A percentile compares a stretch with the other conserved stretches of the same genome.
Conservation (phyloP, 352 stramenopile species). For the Globisporangium spinosum region DNA sequence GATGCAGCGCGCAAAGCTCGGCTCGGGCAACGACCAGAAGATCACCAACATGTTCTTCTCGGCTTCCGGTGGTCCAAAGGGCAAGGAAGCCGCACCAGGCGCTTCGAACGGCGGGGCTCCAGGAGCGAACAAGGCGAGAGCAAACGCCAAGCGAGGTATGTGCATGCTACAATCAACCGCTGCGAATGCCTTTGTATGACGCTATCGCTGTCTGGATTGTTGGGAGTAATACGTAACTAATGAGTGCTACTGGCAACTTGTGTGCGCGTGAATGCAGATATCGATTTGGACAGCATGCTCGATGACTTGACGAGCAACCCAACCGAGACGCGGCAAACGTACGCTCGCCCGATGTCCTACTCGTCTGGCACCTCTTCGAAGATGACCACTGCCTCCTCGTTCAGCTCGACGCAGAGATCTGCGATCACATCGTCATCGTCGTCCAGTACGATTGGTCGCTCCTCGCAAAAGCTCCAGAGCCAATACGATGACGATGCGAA, state of each 20-base stretch:
- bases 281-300: conserved; percentile 85
- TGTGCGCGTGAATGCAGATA: conserved; percentile 33
- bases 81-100: conserved; percentile 22
- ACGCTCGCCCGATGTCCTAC: conserved; percentile 57
- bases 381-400: conserved; percentile 18
- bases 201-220: neutral
- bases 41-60: conserved; percentile 90
- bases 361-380: conserved; percentile 33
- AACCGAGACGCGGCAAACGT: conserved; percentile 50
- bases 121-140: conserved; percentile 12
- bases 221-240: neutral
- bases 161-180: neutral
- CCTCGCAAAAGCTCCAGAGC: conserved; percentile 13
- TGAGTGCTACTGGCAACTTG: neutral
- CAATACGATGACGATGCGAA: conserved; percentile 24
- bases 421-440: conserved; percentile 10
- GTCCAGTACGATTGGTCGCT: conserved; percentile 15
- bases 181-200: neutral
- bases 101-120: conserved; percentile 19
- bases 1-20: conserved; percentile 80
- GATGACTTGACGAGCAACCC: conserved; percentile 83
- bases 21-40: conserved; percentile 70
- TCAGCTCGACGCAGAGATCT: conserved; percentile 16
- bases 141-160: conserved; percentile 43
- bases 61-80: conserved; percentile 35